Conservation (phyloP, 441 rosid genomes). For the Melastoma candidum region DNA sequence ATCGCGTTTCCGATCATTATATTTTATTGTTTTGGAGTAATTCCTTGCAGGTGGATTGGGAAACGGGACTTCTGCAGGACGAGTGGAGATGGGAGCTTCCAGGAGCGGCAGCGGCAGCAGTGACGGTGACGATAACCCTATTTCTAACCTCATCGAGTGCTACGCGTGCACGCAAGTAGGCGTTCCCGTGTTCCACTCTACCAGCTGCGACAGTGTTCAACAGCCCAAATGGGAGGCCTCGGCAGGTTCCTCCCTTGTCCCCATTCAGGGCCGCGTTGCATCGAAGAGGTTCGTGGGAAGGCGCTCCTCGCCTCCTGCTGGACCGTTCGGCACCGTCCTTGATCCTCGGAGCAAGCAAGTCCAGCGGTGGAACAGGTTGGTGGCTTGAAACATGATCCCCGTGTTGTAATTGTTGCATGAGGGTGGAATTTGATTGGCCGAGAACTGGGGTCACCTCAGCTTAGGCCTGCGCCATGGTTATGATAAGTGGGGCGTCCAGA, state of each 20-base stretch:
- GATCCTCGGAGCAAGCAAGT: constrained; percentile 55
- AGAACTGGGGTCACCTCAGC: too few relatives aligned
- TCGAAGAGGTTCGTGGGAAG: constrained; percentile 10
- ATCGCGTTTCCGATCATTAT: too few relatives aligned
- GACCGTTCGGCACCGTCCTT: constrained; percentile 29
- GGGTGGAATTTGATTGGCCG: too few relatives aligned
- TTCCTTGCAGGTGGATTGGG: not conserved
- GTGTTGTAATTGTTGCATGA: too few relatives aligned
- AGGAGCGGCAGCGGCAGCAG: constrained; percentile 1
- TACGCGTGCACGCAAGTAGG: constrained; percentile 69
- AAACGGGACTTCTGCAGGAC: constrained; percentile 1
- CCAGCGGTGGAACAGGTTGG: constrained; percentile 38
- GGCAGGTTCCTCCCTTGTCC: constrained; percentile 59
- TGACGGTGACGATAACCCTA: constrained; percentile 11
- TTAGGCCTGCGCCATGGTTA: too few relatives aligned
- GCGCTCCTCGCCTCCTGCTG: constrained; percentile 7
- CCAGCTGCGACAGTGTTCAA: constrained; percentile 57
- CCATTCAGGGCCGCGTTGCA: constrained; percentile 29
- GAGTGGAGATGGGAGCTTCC: not conserved
- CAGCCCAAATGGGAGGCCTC: constrained; percentile 63
- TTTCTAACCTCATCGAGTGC: constrained; percentile 37
- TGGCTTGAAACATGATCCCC: too few relatives aligned
- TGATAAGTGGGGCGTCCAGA: too few relatives aligned
- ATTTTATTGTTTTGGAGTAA: too few relatives aligned
- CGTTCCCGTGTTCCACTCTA: constrained; percentile 60